These are phyloP conservation scores for Apophysomyces trapeziformis DNA, from an alignment of 371 early-diverging fungal species.

Conservation along the genomic window DNA sequence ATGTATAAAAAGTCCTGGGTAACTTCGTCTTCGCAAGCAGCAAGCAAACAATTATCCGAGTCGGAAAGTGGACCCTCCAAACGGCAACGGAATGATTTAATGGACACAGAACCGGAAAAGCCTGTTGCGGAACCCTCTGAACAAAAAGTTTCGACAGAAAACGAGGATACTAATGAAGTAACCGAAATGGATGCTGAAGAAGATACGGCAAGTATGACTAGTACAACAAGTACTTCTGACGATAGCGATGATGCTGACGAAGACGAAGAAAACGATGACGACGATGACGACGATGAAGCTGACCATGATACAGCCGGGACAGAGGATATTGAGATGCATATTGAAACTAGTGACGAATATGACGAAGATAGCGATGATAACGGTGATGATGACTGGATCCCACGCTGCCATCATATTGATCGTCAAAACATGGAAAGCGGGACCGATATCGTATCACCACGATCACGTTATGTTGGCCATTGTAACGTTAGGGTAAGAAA, in stretches of 20 bases:
- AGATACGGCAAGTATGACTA: neutral
- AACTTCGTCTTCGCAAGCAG: neutral
- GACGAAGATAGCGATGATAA: slow-evolving; percentile 13
- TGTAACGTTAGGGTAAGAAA: slow-evolving; percentile 41
- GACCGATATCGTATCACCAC: slow-evolving; percentile 29
- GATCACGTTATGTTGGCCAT: slow-evolving; percentile 41
- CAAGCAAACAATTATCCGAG: neutral
- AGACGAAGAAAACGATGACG: slow-evolving; percentile 6
- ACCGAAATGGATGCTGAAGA: slow-evolving; percentile 4
- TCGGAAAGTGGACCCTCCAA: neutral
- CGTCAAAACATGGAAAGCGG: slow-evolving; percentile 22
- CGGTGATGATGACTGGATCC: neutral
- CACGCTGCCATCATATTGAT: slow-evolving; percentile 8
- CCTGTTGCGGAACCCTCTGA: neutral
- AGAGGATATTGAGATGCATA: neutral
- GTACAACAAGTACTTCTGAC: neutral
- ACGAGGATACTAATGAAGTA: neutral
- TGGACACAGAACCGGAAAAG: neutral
- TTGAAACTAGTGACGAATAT: slow-evolving; percentile 7
- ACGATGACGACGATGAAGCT: neutral
- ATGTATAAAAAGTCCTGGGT: slow-evolving; percentile 19
- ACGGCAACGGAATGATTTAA: neutral
- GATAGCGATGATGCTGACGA: slow-evolving; percentile 11
- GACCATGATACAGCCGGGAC: too few species aligned
- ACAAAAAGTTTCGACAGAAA: neutral